Percentiles rank a stretch among this genome's conserved stretches.
These are phyloP conservation scores for Spergularia marina DNA, from an alignment of 148 eudicot species.

Conservation along the genomic window DNA sequence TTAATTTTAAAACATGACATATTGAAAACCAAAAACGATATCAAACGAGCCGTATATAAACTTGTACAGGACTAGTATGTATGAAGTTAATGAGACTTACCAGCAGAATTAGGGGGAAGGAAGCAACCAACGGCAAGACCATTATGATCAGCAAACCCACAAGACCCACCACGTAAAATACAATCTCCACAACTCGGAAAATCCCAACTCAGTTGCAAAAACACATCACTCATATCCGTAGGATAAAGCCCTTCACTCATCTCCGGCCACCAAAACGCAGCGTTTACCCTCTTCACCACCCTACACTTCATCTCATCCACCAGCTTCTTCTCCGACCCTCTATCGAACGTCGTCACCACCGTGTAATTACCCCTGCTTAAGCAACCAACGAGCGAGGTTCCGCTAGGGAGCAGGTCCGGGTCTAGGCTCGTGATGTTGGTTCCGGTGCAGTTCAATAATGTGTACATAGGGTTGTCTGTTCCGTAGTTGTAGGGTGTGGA, in stretches of 20 bases:
- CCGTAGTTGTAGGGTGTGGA: slow-evolving; percentile 36
- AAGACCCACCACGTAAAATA: slow-evolving; percentile 35
- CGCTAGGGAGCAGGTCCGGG: not conserved
- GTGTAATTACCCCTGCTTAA: slow-evolving; percentile 34
- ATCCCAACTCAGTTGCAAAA: slow-evolving; percentile 45
- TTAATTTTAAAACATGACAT: no score
- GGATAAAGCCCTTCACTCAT: slow-evolving; percentile 16
- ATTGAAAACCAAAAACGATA: no score
- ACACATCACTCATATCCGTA: slow-evolving; percentile 31
- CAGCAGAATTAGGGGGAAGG: slow-evolving; percentile 18
- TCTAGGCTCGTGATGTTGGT: not conserved
- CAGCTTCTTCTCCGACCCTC: slow-evolving; percentile 11
- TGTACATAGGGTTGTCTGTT: slow-evolving; percentile 2
- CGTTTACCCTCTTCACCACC: slow-evolving; percentile 23
- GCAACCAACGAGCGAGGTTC: slow-evolving; percentile 29
- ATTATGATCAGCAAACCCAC: slow-evolving; percentile 40
- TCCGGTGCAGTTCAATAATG: slow-evolving; percentile 48
- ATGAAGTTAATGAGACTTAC: slow-evolving; percentile 9
- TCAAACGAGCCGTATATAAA: no score
- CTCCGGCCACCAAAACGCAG: slow-evolving; percentile 28
- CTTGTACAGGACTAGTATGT: no score
- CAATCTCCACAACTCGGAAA: slow-evolving; percentile 46
- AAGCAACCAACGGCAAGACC: slow-evolving; percentile 38
- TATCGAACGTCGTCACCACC: slow-evolving; percentile 17
- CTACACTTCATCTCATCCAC: slow-evolving; percentile 27